These are phyloP conservation scores for Echium plantagineum DNA, from an alignment of 257 asterid genomes.

Conservation along the genomic window DNA sequence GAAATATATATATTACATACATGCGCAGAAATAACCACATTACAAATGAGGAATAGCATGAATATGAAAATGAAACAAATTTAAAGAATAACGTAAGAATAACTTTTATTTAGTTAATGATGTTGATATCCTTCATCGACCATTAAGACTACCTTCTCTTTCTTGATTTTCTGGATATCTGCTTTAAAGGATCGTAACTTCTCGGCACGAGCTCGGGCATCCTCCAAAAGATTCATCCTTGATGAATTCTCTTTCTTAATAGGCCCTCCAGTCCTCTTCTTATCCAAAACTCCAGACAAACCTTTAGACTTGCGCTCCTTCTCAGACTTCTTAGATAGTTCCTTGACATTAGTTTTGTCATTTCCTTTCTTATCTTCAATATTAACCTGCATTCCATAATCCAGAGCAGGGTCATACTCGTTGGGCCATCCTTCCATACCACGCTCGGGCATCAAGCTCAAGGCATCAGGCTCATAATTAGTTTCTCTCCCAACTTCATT, in stretches of 20 bases:
- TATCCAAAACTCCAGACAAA: slow-evolving; percentile 29
- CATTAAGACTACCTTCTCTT: slow-evolving; percentile 42
- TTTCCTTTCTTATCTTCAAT: slow-evolving; percentile 35
- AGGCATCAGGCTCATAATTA: slow-evolving; percentile 67
- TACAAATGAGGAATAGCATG: neutral
- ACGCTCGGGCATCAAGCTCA: slow-evolving; percentile 75
- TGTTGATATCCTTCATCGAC: slow-evolving; percentile 8
- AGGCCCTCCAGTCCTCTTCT: slow-evolving; percentile 70
- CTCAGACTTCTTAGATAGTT: slow-evolving; percentile 38
- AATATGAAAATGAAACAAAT: slow-evolving; percentile 6
- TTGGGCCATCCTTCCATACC: slow-evolving; percentile 41
- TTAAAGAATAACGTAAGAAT: slow-evolving; percentile 34
- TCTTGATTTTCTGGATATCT: slow-evolving; percentile 74
- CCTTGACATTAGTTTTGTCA: slow-evolving; percentile 36
- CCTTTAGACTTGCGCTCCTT: slow-evolving; percentile 51
- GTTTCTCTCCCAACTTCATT: slow-evolving; percentile 29
- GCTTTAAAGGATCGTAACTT: slow-evolving; percentile 79
- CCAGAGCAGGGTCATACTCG: slow-evolving; percentile 57
- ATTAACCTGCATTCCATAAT: slow-evolving; percentile 72
- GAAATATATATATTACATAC: slow-evolving; percentile 12
- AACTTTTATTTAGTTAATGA: slow-evolving; percentile 21
- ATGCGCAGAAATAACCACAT: slow-evolving; percentile 7
- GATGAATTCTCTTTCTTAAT: slow-evolving; percentile 56
- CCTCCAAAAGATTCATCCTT: slow-evolving; percentile 63
- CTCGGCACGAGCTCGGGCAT: slow-evolving; percentile 94